A percentile compares a stretch with the other conserved stretches of the same genome.
Evolutionary conservation across 257 asterid species (phyloP).

Genomic region (Fraxinus quadrangulata): DNA sequence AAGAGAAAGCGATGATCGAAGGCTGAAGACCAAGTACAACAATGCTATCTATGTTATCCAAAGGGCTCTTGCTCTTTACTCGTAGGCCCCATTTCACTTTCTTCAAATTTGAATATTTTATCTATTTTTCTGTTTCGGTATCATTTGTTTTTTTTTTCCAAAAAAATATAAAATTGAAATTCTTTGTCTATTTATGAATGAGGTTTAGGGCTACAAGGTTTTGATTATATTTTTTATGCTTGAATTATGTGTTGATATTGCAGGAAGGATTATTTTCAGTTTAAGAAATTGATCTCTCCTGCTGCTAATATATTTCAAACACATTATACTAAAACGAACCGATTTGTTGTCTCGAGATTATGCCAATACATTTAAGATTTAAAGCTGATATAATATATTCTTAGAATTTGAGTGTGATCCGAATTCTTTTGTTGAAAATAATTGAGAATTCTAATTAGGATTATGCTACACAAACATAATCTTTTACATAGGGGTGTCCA

Average conservation of each 20-base stretch:
- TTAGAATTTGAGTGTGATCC: too few species aligned
- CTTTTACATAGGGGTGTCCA: too few species aligned
- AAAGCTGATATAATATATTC: background rate
- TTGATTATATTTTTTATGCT: background rate
- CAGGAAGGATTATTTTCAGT: background rate
- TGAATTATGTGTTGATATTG: background rate
- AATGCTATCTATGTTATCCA: slow-evolving; percentile 81
- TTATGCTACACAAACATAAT: too few species aligned
- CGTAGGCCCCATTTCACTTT: slow-evolving; percentile 46
- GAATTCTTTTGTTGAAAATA: too few species aligned
- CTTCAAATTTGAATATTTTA: background rate
- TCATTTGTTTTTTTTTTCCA: background rate
- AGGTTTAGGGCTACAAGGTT: background rate
- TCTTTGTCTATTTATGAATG: background rate
- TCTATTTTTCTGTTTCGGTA: slow-evolving; percentile 7
- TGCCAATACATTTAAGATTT: background rate
- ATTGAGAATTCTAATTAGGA: too few species aligned
- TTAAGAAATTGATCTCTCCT: background rate
- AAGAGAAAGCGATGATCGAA: slow-evolving; percentile 63
- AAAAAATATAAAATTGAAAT: too few species aligned
- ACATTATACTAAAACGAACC: background rate
- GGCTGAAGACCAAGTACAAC: slow-evolving; percentile 82
- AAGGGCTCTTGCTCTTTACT: slow-evolving; percentile 83
- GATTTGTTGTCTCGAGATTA: background rate
- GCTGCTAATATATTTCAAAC: background rate